Base-by-base conservation (phyloP, 2,329 filamentous ascomycete genomes). In the Blastomyces silverae region DNA sequence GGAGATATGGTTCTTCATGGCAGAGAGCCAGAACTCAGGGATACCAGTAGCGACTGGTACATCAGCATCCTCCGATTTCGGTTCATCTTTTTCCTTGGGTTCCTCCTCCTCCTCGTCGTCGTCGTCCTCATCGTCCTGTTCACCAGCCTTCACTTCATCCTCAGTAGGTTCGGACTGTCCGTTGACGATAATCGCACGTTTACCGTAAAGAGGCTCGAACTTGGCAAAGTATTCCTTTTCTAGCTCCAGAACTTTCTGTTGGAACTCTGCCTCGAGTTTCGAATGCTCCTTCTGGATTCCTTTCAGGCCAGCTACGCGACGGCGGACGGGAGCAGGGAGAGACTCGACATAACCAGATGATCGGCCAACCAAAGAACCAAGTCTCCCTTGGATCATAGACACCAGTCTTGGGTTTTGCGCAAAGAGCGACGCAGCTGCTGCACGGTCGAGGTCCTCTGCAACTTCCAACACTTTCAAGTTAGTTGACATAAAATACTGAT, bases 141-240 rank as follows among this genome's bases (percentile, higher is more conserved):
- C 91, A 69, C 94, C 94, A 67, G 90, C 88, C 80, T 90, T 85
- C 71, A 99, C 82, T 79, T 97, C 92, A 48, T 88, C 87, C 64
- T 95, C 90, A 67, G 89, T 91, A 39, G 94, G 94, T 82, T 99
- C 94, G 66, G 82, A 78, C 69, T 81, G 81, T 72, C 94, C 94
- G 80, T 97, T 97, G 79, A 99, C 84, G 72, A 99, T 97, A 73
- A 88, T 85, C 68, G 92, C 86, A 79, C 94, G 92, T 84, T 94
- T 94, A 84, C 97, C 83, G 81, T 99, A 99, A 61, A 99, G 86
- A 67, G 94, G 94, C 64, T 91, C 96, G 82, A 97, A 99, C 82
- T 97, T 97, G 81, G 90, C 91, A 73, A 97, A 97, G 81, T 96
- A 99, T 82, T 97, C 97, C 87, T 99, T 99, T 85, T 99, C 94